phyloP scores from a whole-genome alignment of 2,329 filamentous ascomycete genomes.

The Boeremia lycopersici region DNA sequence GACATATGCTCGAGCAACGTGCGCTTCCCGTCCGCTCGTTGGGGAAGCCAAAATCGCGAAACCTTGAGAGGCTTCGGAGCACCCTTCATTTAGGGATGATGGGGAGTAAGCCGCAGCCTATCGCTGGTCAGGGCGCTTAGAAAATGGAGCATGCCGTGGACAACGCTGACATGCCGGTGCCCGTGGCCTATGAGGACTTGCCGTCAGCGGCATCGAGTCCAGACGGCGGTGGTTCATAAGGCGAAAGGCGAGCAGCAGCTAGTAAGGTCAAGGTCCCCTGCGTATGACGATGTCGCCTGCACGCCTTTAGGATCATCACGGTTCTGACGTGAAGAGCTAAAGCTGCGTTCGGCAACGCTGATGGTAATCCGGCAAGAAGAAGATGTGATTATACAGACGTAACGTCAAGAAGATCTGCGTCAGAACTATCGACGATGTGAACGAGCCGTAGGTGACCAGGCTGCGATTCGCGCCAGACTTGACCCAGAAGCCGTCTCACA shows the following conservation, averaged over 20 bases:
- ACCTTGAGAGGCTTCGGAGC: constrained; percentile 1
- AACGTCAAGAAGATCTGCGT: not conserved
- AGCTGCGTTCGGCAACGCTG: not conserved
- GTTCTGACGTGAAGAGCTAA: constrained; percentile 3
- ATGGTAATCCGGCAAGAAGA: not conserved
- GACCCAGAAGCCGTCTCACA: too few species aligned
- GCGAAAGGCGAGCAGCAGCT: not conserved
- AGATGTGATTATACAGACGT: not conserved
- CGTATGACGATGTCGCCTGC: not conserved
- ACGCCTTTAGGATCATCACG: not conserved
- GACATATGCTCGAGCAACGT: not conserved
- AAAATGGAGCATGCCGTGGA: not conserved
- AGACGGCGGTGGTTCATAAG: not conserved
- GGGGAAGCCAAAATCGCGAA: not conserved
- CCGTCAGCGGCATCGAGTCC: not conserved
- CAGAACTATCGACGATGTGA: too few species aligned
- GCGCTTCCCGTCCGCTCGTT: constrained; percentile 1
- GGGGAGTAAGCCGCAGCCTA: not conserved
- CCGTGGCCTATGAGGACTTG: not conserved
- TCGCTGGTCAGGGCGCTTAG: not conserved
- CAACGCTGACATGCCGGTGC: not conserved
- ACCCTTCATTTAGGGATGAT: not conserved
- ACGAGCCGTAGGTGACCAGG: too few species aligned
- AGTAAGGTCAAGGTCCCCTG: not conserved
- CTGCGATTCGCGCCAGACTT: too few species aligned